These are phyloP conservation scores for Jackrogersella minutella DNA, from an alignment of 495 filamentous ascomycete genomes.

Conservation along the genomic window DNA sequence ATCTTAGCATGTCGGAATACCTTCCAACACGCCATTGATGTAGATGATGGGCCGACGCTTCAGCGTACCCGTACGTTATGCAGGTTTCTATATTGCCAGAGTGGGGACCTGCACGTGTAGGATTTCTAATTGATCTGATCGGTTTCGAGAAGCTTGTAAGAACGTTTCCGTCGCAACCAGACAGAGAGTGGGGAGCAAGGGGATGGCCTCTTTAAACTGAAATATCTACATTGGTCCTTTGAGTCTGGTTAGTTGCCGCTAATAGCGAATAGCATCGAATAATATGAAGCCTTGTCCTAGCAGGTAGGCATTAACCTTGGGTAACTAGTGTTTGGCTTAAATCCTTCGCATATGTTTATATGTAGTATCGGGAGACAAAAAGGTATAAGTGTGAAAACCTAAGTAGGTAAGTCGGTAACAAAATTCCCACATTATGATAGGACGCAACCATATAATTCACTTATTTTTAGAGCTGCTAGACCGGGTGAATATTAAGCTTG, in stretches of 20 bases:
- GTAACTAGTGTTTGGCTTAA: background rate
- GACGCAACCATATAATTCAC: too few species aligned
- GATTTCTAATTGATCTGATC: constrained; percentile 8
- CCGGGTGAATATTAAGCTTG: constrained; percentile 2
- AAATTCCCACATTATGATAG: too few species aligned
- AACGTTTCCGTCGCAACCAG: background rate
- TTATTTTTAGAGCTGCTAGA: background rate
- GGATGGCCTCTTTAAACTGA: background rate
- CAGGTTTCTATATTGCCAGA: background rate
- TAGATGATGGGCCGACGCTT: constrained; percentile 2
- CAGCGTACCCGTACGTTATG: background rate
- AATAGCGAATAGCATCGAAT: too few species aligned
- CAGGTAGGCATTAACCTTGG: background rate
- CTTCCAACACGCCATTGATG: background rate
- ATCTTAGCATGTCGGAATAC: too few species aligned
- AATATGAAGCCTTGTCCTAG: background rate
- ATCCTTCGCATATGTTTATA: too few species aligned
- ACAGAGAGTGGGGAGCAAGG: background rate
- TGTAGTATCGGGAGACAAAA: too few species aligned
- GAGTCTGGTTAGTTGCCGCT: background rate
- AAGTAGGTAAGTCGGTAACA: too few species aligned
- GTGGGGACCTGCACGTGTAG: constrained; percentile 1
- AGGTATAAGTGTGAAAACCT: too few species aligned
- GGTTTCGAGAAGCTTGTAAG: constrained; percentile 7
- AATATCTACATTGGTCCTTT: background rate